A percentile compares a stretch with the other conserved stretches of the same genome.
phyloP scores from a whole-genome alignment of 2,329 filamentous ascomycete genomes.

The Fusarium nematophilum region DNA sequence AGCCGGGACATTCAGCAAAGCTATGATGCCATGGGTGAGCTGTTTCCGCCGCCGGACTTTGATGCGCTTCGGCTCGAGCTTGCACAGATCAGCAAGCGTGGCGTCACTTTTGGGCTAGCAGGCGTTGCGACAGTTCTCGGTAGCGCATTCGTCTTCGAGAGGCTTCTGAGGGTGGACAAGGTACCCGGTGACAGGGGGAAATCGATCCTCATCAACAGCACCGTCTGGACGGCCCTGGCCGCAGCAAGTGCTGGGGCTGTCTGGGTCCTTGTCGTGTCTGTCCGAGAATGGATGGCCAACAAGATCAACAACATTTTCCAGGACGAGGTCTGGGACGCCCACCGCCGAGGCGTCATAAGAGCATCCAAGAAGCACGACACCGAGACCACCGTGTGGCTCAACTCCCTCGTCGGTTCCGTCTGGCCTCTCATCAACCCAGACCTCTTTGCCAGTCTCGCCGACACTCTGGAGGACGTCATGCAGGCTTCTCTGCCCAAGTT shows the following conservation, averaged over 20 bases:
- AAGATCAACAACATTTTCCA: slow-evolving; percentile 73
- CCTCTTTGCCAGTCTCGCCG: slow-evolving; percentile 74
- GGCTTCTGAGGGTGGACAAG: slow-evolving; percentile 26
- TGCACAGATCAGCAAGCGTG: slow-evolving; percentile 46
- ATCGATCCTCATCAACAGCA: slow-evolving; percentile 35
- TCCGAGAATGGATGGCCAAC: slow-evolving; percentile 70
- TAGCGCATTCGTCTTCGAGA: slow-evolving; percentile 40
- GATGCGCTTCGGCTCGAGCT: slow-evolving; percentile 53
- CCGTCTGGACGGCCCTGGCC: slow-evolving; percentile 44
- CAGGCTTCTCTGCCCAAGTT: slow-evolving; percentile 77
- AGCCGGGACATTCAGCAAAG: slow-evolving; percentile 50
- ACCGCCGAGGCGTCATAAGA: slow-evolving; percentile 61
- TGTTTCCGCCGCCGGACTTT: slow-evolving; percentile 63
- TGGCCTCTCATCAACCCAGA: slow-evolving; percentile 84
- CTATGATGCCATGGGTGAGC: slow-evolving; percentile 54
- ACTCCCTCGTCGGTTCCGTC: slow-evolving; percentile 73
- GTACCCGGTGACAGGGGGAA: slow-evolving; percentile 10
- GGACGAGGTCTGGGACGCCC: slow-evolving; percentile 76
- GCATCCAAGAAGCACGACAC: slow-evolving; percentile 58
- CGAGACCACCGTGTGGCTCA: slow-evolving; percentile 79
- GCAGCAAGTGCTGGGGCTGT: slow-evolving; percentile 41
- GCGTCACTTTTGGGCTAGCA: slow-evolving; percentile 52
- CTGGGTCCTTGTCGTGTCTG: slow-evolving; percentile 55
- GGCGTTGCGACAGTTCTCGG: slow-evolving; percentile 49
- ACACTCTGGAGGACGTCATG: slow-evolving; percentile 83